Percentiles rank a stretch among this genome's conserved stretches.
These are phyloP conservation scores for Podila clonocystis DNA, from an alignment of 192 early-diverging fungal genomes.

Conservation along the genomic window DNA sequence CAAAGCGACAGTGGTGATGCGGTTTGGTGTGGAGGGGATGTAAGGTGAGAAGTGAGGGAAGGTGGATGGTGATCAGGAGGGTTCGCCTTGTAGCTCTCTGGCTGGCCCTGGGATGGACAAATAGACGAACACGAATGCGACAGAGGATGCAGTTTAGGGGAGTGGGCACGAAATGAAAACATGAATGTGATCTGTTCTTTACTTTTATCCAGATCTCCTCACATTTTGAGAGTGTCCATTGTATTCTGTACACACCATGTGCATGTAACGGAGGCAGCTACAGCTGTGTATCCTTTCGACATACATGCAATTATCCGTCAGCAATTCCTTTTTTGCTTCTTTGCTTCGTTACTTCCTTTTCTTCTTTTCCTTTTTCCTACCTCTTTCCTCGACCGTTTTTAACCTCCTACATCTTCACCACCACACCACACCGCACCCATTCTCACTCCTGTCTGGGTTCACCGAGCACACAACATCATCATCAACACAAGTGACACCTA, in stretches of 20 bases:
- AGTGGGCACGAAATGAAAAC: neutral
- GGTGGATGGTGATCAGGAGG: too few species aligned
- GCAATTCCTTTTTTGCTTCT: neutral
- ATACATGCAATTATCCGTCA: too few species aligned
- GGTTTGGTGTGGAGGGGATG: too few species aligned
- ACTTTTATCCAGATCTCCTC: too few species aligned
- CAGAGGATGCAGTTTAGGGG: neutral
- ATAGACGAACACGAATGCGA: neutral
- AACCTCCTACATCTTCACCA: neutral
- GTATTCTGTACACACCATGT: too few species aligned
- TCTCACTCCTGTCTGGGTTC: neutral
- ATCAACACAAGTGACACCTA: neutral
- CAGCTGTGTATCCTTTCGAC: too few species aligned
- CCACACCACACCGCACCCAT: neutral
- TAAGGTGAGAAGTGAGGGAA: too few species aligned
- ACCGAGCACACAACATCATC: neutral
- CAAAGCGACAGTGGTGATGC: too few species aligned
- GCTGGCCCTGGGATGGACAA: too few species aligned
- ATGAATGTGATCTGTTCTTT: neutral
- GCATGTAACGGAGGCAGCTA: too few species aligned
- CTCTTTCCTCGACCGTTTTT: neutral
- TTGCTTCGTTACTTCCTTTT: conserved; percentile 8
- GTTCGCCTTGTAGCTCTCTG: too few species aligned
- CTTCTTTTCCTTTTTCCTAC: conserved; percentile 9
- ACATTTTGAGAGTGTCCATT: too few species aligned